Conservation (phyloP, 805 yeast species). For the Teunomyces lycoperdinae region DNA sequence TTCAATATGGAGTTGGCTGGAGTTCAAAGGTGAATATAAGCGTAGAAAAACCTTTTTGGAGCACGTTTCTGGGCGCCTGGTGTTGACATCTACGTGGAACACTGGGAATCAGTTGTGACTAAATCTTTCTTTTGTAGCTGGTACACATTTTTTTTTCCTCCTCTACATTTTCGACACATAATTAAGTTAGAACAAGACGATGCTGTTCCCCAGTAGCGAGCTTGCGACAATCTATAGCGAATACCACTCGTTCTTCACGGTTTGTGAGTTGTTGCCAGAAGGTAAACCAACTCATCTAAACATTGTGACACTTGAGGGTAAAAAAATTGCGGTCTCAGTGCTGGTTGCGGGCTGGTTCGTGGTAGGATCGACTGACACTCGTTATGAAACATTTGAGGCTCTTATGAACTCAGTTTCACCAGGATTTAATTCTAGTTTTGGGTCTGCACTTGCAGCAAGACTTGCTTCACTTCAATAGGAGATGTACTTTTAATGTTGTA, state of each 20-base stretch:
- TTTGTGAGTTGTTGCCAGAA: conserved; percentile 10
- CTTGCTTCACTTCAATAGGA: neutral
- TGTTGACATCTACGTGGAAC: conserved; percentile 38
- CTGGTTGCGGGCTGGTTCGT: conserved; percentile 29
- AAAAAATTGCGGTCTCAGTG: conserved; percentile 18
- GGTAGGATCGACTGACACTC: conserved; percentile 6
- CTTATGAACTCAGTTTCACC: conserved; percentile 24
- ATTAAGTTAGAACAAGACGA: neutral
- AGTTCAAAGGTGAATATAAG: conserved; percentile 32
- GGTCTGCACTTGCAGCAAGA: neutral
- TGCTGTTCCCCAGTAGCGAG: conserved; percentile 13
- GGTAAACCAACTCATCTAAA: conserved; percentile 6
- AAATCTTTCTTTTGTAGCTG: conserved; percentile 16
- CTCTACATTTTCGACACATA: too few relatives aligned
- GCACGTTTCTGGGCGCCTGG: conserved; percentile 50
- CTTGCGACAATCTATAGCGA: conserved; percentile 18
- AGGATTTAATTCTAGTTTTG: conserved; percentile 7
- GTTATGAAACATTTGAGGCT: conserved; percentile 27
- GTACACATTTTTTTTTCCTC: neutral
- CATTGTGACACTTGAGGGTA: conserved; percentile 17
- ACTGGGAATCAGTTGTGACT: conserved; percentile 48
- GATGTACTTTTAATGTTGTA: neutral
- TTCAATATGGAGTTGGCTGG: conserved; percentile 14
- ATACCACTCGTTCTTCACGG: conserved; percentile 19
- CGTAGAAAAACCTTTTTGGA: conserved; percentile 39